Percentiles rank a stretch among this genome's conserved stretches.
Evolutionary conservation across 2,329 filamentous ascomycete species (phyloP).

Genomic region (Aureobasidium sp.): DNA sequence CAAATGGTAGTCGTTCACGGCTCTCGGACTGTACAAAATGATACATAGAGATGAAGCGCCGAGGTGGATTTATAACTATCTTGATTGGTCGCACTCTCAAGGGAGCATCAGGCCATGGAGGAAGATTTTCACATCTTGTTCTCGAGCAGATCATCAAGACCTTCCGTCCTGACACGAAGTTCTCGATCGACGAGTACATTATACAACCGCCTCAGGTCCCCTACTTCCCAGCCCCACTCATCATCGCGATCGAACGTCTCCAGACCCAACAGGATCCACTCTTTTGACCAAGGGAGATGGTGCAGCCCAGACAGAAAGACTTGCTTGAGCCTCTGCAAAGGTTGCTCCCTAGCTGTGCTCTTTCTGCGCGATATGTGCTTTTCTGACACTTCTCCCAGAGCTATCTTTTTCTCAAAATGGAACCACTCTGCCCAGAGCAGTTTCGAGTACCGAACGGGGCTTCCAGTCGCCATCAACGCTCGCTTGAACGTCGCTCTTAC

Average conservation of each 20-base stretch:
- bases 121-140: too few relatives aligned
- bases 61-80: too few relatives aligned
- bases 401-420: constrained; percentile 21
- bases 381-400: neutral
- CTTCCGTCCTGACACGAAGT: constrained; percentile 39
- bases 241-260: constrained; percentile 28
- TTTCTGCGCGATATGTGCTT: neutral
- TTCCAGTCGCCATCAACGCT: constrained; percentile 30
- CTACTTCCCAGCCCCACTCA: constrained; percentile 33
- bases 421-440: constrained; percentile 27
- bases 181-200: constrained; percentile 56
- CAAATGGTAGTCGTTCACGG: too few relatives aligned
- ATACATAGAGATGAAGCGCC: too few relatives aligned
- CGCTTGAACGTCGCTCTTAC: constrained; percentile 44
- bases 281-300: constrained; percentile 57
- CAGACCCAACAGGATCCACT: constrained; percentile 52
- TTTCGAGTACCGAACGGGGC: constrained; percentile 26
- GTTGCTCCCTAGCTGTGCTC: neutral
- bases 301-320: constrained; percentile 36
- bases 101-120: too few relatives aligned
- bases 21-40: too few relatives aligned
- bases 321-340: constrained; percentile 17
- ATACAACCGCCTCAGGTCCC: constrained; percentile 48
- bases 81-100: too few relatives aligned
- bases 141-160: constrained; percentile 14